Evolutionary conservation across 441 rosid genomes (phyloP).

Genomic region (Bocquillonia castaneifolia): DNA sequence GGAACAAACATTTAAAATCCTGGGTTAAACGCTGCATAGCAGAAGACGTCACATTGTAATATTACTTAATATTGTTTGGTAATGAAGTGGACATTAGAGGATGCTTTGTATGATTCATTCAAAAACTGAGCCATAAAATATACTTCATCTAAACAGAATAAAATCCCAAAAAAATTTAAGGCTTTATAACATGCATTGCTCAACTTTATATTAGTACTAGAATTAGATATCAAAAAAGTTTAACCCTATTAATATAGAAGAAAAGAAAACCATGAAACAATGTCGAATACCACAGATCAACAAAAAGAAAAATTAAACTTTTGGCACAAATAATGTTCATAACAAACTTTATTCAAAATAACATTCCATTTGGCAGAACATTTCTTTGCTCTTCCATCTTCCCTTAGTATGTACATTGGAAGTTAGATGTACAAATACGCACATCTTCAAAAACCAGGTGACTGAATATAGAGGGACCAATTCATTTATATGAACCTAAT

Average conservation of each 20-base stretch:
- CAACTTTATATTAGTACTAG: background rate
- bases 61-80: background rate
- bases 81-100: background rate
- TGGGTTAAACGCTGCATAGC: background rate
- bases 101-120: background rate
- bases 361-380: too few species aligned
- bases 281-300: background rate
- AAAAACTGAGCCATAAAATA: background rate
- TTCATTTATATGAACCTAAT: constrained; percentile 1
- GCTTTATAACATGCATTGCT: background rate
- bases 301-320: too few species aligned
- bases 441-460: too few species aligned
- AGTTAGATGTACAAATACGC: too few species aligned
- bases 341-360: too few species aligned
- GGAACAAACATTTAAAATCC: background rate
- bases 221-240: too few species aligned
- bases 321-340: too few species aligned
- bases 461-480: too few species aligned
- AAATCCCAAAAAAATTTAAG: background rate
- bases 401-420: too few species aligned
- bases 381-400: too few species aligned
- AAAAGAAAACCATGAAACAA: too few species aligned
- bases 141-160: background rate
- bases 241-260: background rate
- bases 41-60: too few species aligned